phyloP scores from a whole-genome alignment of 148 eudicot species.

The Rhododendron henanense region DNA sequence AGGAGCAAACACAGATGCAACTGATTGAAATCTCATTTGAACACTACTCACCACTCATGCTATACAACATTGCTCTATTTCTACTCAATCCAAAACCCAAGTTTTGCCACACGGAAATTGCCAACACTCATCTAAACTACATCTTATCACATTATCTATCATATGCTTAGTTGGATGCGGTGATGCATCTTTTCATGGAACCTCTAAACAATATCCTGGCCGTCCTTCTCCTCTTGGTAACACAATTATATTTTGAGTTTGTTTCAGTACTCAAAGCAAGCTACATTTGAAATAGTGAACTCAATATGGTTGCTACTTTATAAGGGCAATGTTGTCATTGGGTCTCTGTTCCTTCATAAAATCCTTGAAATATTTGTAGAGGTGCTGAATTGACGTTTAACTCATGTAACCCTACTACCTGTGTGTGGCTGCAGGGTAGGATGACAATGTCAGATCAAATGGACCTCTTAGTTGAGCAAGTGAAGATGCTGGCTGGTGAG shows the following conservation, averaged over 20 bases:
- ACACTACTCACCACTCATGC: not conserved
- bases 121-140: not conserved
- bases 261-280: not conserved
- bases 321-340: not conserved
- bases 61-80: not conserved
- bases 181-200: not conserved
- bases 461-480: slow-evolving; percentile 96
- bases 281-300: slow-evolving; percentile 1
- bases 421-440: slow-evolving; percentile 46
- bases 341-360: not conserved
- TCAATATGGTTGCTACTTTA: not conserved
- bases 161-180: not conserved
- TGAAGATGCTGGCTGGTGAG: slow-evolving; percentile 98
- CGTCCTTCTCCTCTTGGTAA: not conserved
- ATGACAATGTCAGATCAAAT: slow-evolving; percentile 76
- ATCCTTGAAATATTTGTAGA: not conserved
- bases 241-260: not conserved
- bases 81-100: not conserved
- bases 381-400: not conserved
- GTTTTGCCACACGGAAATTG: not conserved
- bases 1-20: not conserved
- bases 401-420: slow-evolving; percentile 5
- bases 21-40: not conserved
- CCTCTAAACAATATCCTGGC: not conserved
- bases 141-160: not conserved